Conservation (phyloP, 164 flowering plant species). For the Sedum album region DNA sequence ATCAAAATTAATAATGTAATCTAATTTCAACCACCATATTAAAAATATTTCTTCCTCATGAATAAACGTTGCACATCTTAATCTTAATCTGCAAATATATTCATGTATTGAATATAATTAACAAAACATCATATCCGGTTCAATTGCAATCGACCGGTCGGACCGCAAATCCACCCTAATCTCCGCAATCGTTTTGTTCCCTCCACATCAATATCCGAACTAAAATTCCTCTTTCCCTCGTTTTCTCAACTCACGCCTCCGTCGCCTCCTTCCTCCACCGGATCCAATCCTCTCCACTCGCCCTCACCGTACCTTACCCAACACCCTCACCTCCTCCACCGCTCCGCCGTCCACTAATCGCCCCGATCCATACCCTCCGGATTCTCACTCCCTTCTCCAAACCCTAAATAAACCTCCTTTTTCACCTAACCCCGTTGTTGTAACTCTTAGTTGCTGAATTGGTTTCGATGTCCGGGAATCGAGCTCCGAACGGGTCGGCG, state of each 20-base stretch:
- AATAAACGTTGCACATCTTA: too few relatives aligned
- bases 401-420: not conserved
- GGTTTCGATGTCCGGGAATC: slow-evolving; percentile 35
- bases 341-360: not conserved
- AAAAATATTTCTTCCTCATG: too few relatives aligned
- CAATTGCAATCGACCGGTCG: not conserved
- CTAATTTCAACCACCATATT: too few relatives aligned
- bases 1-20: too few relatives aligned
- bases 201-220: slow-evolving; percentile 41
- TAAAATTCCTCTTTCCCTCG: slow-evolving; percentile 79
- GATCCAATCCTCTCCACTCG: slow-evolving; percentile 18
- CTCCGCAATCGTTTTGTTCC: not conserved
- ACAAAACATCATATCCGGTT: not conserved
- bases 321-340: not conserved
- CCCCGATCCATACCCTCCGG: slow-evolving; percentile 1
- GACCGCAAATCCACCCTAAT: not conserved
- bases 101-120: too few relatives aligned
- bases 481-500: slow-evolving; percentile 27
- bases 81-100: too few relatives aligned
- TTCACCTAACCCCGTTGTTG: not conserved
- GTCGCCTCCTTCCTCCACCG: not conserved
- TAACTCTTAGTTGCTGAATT: not conserved
- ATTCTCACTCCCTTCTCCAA: too few relatives aligned
- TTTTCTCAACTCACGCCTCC: slow-evolving; percentile 35
- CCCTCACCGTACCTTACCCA: slow-evolving; percentile 15